Conservation (phyloP, 1,284 basidiomycete genomes). For the Puccinia hordei region DNA sequence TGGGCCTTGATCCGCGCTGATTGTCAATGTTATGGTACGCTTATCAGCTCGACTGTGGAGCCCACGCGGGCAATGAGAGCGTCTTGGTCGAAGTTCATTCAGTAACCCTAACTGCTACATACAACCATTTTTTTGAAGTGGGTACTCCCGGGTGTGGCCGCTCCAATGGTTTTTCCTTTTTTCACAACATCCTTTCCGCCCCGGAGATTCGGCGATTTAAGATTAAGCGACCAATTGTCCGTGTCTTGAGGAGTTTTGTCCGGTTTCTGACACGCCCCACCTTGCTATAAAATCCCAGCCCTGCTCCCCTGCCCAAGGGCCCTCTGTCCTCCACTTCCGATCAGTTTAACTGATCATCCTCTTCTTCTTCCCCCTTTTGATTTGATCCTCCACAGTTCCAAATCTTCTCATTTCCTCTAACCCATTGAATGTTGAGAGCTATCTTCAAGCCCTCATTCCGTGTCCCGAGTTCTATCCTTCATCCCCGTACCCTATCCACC, state of each 20-base stretch:
- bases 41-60: too few relatives aligned
- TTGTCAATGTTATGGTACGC: too few relatives aligned
- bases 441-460: conserved; percentile 3
- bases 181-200: conserved; percentile 16
- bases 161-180: background rate
- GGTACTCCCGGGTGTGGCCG: background rate
- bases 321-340: background rate
- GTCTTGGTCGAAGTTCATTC: too few relatives aligned
- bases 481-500: conserved; percentile 8
- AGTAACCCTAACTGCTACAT: background rate
- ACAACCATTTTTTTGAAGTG: conserved; percentile 3
- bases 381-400: background rate
- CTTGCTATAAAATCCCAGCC: conserved; percentile 5
- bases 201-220: conserved; percentile 4
- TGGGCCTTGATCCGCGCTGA: too few relatives aligned
- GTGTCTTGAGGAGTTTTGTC: background rate
- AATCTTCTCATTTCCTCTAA: background rate
- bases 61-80: too few relatives aligned
- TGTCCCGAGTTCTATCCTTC: background rate
- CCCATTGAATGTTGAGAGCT: conserved; percentile 16
- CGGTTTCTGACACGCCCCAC: conserved; percentile 6
- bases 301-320: background rate
- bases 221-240: background rate
- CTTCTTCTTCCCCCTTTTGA: background rate
- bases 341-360: conserved; percentile 5